Base-by-base conservation (phyloP, 2,329 filamentous ascomycete genomes). In the Thielaviopsis euricoi region DNA sequence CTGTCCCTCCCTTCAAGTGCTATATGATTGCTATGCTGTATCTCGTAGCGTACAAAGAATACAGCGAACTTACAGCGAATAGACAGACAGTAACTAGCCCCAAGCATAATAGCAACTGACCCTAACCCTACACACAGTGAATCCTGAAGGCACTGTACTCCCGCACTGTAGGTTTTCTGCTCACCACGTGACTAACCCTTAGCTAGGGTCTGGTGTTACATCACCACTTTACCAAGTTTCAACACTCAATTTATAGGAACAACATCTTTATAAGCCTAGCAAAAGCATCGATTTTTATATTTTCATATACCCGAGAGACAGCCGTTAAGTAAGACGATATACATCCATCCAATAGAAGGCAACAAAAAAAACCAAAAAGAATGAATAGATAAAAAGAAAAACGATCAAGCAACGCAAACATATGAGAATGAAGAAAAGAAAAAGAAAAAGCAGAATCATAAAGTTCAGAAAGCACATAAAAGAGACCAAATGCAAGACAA, bases 231-330 rank as follows among this genome's bases (percentile, higher is more conserved):
- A 9, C 10, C 5, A 12, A n/a, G n/a, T n/a, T n/a, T n/a, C 37
- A n/a, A n/a, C 37, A 15, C n/a, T 5, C 15, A 15, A 43, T 15
- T 43, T 15, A 7, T 2, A 17, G 37, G 6, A 43, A 43, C 3
- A 17, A n/a, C 37, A 43, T 7, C n/a, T n/a, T 17, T n/a, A 43
- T 43, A 43, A 43, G 15, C 37, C 17, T n/a, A 43, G 17, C 7
- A 17, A 48, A 51, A 58, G 40, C 55, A 52, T 50, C 40, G 33
- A 33, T 51, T 51, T 58, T 15, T 46, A 22, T 50, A 58, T 43
- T 52, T 19, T 40, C n/a, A 17, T 23, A 40, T 56, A 48, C 26
- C 21, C 21, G 48, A 50, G 6, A 43, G 19, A 26, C 19, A 29
- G 50, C 46, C 55, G 23, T 25, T 49, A 7, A 37, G 22, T 17